A percentile compares a stretch with the other conserved stretches of the same genome.
Conservation (phyloP, 2,329 filamentous ascomycete genomes). For the Colletotrichum eremochloae region DNA sequence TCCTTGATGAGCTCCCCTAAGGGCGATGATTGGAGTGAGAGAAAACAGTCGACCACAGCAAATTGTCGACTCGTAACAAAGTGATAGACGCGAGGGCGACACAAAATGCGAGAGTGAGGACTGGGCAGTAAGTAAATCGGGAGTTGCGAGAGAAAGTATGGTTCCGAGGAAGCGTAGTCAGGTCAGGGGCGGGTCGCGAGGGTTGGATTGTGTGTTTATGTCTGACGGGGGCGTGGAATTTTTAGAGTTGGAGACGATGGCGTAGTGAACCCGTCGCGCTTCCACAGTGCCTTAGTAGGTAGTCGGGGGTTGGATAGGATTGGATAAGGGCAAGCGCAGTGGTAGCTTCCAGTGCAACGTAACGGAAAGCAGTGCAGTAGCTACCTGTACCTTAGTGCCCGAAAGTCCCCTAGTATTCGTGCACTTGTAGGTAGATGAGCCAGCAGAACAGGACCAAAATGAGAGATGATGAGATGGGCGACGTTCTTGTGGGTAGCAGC, state of each 20-base stretch:
- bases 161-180: constrained; percentile 28
- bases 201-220: constrained; percentile 41
- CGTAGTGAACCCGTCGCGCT: constrained; percentile 38
- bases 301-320: constrained; percentile 17
- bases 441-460: constrained; percentile 2
- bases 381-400: constrained; percentile 7
- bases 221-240: constrained; percentile 41
- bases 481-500: constrained; percentile 16
- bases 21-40: constrained; percentile 8
- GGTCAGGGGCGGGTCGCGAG: constrained; percentile 38
- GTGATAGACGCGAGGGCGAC: not conserved
- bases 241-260: constrained; percentile 43
- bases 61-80: constrained; percentile 23
- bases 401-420: not conserved
- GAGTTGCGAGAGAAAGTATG: constrained; percentile 25
- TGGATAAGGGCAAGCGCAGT: constrained; percentile 9
- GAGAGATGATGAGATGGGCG: not conserved
- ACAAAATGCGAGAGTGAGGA: constrained; percentile 14
- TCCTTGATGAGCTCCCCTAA: constrained; percentile 24
- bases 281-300: constrained; percentile 19
- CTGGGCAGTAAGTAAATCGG: constrained; percentile 19
- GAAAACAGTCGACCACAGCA: not conserved
- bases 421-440: not conserved
- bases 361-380: constrained; percentile 1
- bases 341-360: constrained; percentile 8